Base-by-base conservation (phyloP, 768 basidiomycete genomes). In the Clathrus columnatus region DNA sequence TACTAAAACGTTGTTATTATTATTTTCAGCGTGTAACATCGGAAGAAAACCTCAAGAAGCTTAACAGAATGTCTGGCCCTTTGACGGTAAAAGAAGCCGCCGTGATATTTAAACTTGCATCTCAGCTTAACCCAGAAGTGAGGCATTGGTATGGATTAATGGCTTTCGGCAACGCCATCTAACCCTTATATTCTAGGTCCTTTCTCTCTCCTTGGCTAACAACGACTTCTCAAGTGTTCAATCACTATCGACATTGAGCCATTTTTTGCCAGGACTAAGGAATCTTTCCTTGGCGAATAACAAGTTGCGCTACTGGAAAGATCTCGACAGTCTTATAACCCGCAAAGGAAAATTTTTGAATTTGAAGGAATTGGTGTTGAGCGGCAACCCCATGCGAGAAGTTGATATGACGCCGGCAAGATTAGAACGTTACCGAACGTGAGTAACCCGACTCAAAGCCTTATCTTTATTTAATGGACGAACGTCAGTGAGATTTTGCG, bases 81-180 rank as follows among this genome's bases (percentile, higher is more conserved):
- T 74, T 79, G 23, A 65, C 69, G 20, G 63, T 54, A 5, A 80
- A 75, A 57, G 86, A 89, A 62, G 83, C 86, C 0, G 80, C 85
- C 5, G 91, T 94, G 8, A 83, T 97, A 45, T 93, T 93, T 75
- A 93, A 93, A 68, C 74, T 94, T 10, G 90, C 92, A 0, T 76
- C 80, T 18, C 78, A 85, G 61, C 79, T 93, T 51, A 82, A 80
- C 60, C 91, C 92, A 32, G 77, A 81, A 54, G 90, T 89, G 62
- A 53, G 74, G 63, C 6, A 58, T 52, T 32, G 43, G 54, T 29
- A 55, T 44, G 10, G 32, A 47, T 20, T 44, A 28, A 28, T 30
- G 53, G 16, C 24, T 49, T 21, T 27, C 42, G 16, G 54, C 60
- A 28, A 48, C 43, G 41, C 42, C 29, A 28, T 50, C 50, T 54